These are phyloP conservation scores for Ustanciosporium gigantosporum DNA, from an alignment of 1,284 basidiomycete species.

Conservation along the genomic window DNA sequence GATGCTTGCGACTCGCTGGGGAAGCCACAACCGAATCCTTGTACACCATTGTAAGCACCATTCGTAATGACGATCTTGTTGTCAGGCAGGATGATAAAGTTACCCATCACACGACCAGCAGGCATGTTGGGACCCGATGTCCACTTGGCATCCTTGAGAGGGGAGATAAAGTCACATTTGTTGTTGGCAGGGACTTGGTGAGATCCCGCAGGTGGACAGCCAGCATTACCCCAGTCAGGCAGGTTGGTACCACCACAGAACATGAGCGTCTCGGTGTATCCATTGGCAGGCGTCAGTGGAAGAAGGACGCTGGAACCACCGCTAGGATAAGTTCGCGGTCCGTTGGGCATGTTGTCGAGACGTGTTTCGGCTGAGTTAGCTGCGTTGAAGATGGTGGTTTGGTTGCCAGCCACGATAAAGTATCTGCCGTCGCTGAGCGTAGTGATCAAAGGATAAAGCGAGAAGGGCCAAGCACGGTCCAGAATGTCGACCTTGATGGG, in stretches of 20 bases:
- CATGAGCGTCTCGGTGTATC: background rate
- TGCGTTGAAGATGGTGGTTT: background rate
- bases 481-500: background rate
- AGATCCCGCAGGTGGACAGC: background rate
- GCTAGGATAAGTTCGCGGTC: background rate
- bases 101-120: background rate
- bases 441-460: background rate
- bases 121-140: background rate
- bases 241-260: background rate
- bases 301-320: background rate
- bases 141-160: background rate
- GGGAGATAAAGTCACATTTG: conserved; percentile 1
- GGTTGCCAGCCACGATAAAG: background rate
- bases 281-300: background rate
- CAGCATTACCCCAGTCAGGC: background rate
- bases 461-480: background rate
- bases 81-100: background rate
- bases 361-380: background rate
- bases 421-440: background rate
- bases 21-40: conserved; percentile 1
- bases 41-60: background rate
- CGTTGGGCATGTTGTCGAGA: background rate
- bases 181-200: background rate
- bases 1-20: background rate
- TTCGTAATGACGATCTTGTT: background rate